Evolutionary conservation across 2,329 filamentous ascomycete genomes (phyloP), one percentile per base, ranked within the genome.

Genomic region (Biscogniauxia marginata): DNA sequence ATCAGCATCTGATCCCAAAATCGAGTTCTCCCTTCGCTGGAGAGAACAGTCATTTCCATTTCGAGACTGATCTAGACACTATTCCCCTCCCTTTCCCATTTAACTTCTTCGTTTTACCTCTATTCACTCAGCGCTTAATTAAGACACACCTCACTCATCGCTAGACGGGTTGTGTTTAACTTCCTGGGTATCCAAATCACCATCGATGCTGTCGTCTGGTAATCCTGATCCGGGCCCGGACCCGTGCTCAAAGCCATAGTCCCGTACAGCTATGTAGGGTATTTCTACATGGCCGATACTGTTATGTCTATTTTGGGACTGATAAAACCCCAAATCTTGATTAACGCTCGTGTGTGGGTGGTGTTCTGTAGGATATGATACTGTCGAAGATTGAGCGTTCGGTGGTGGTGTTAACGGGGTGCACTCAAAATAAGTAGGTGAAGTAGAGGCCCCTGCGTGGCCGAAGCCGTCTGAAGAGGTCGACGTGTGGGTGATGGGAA

Each of bases 391-490:
- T 25, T 58, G 58, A 4, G 46, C 46, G 44, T 8, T 58, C 11
- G 45, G 20, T 1, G 55, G 5, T 7, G 58, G 56, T 9, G 58
- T n/a, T 39, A n/a, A 54, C 6, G 56, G 8, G 18, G 46, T 39
- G 20, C 58, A 61, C 2, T 11, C 25, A 30, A 56, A 58, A 18
- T 54, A 21, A 2, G 20, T 16, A 18, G 44, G 49, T 18, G 55
- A 24, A 23, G 9, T 4, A 7, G 22, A 8, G 7, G 39, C 25
- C 21, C 46, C 21, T n/a, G 46, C 4, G 13, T 53, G 58, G 16
- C 46, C 13, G 20, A 44, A 61, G 19, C 8, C 21, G 19, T 49
- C 30, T 5, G 56, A 46, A 18, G 55, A 45, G 2, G 55, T 46
- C 20, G 30, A 7, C n/a, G 51, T 9, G 18, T 56, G 50, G 30